Evolutionary conservation across 768 basidiomycete species (phyloP).

Genomic region (Neoboletus magnificus): DNA sequence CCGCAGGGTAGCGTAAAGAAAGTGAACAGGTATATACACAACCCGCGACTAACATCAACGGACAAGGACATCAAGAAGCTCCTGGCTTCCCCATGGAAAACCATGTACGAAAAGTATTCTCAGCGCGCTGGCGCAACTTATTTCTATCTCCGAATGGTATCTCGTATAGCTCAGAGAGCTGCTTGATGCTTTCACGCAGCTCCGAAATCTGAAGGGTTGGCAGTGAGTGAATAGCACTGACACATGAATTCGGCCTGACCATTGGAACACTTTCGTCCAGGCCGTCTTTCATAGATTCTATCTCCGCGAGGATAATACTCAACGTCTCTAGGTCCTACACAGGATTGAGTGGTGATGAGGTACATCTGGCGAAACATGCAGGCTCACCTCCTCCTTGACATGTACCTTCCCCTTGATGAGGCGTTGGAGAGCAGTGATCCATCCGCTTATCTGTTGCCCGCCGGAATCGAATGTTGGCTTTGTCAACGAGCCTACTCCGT

Average conservation of each 20-base stretch:
- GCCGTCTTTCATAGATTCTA: constrained; percentile 24
- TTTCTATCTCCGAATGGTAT: constrained; percentile 32
- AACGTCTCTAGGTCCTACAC: constrained; percentile 24
- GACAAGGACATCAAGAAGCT: background rate
- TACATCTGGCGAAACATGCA: background rate
- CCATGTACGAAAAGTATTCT: constrained; percentile 14
- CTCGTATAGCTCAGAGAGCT: constrained; percentile 25
- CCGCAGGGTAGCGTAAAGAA: background rate
- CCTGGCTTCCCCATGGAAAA: background rate
- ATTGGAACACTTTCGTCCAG: constrained; percentile 1
- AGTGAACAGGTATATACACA: constrained; percentile 3
- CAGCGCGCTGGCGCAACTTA: constrained; percentile 24
- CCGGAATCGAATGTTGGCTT: background rate
- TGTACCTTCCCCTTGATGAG: constrained; percentile 29
- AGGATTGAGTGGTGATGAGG: background rate
- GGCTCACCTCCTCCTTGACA: constrained; percentile 22
- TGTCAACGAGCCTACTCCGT: background rate
- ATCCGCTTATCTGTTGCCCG: constrained; percentile 12
- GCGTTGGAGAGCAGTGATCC: constrained; percentile 27
- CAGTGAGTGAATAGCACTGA: background rate
- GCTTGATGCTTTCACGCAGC: constrained; percentile 20
- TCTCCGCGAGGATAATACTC: constrained; percentile 29
- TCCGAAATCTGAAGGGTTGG: constrained; percentile 12
- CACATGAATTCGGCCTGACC: constrained; percentile 15
- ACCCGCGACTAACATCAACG: background rate